Evolutionary conservation across 306 rosid genomes (phyloP), one percentile per base, ranked within the genome.

Genomic region (Cucurbita argyrosperma): DNA sequence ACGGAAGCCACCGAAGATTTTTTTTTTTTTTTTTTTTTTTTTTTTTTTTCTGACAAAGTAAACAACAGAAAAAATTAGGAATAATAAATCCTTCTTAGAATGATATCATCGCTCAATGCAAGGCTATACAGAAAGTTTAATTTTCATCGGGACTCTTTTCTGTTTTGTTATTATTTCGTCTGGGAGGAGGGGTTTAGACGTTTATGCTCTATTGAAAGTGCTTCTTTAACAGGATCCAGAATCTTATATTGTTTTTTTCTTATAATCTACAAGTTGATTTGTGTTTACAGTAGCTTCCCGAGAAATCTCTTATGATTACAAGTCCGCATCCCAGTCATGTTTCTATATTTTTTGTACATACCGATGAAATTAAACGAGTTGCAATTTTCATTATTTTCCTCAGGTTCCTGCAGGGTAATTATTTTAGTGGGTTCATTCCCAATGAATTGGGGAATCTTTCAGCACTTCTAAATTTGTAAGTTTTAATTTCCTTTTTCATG

Each of bases 331-430:
- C 54, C 19, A 43, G n/a, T 65, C 54, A 43, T 45, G 55, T 66
- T 21, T 64, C 10, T 42, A 64, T 42, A 64, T 30, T 0, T 9
- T 2, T 64, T 64, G 0, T 64, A 0, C 26, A 64, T 65, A 5
- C 53, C 45, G 21, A 18, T 19, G 21, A 66, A 43, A 19, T 43
- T 45, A 18, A 38, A 43, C 6, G 39, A 66, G 18, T 43, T 66
- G 39, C 18, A 75, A 64, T 77, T 40, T 70, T 39, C 74, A 74
- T 76, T 72, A 55, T 69, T 76, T 72, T 84, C 50, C 78, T 76
- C 92, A 94, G 99, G 82, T 89, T 78, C 81, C 87, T 94, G 86
- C 99, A 95, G 90, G 92, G 92, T 77, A 91, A 95, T 91, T 95
- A 91, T 83, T 86, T 95, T n/a, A 84, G 96, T 71, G 97, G 97